Evolutionary conservation across 192 early-diverging fungal species (phyloP), one percentile per base, ranked within the genome.

Genomic region (Coemansia aciculifera): DNA sequence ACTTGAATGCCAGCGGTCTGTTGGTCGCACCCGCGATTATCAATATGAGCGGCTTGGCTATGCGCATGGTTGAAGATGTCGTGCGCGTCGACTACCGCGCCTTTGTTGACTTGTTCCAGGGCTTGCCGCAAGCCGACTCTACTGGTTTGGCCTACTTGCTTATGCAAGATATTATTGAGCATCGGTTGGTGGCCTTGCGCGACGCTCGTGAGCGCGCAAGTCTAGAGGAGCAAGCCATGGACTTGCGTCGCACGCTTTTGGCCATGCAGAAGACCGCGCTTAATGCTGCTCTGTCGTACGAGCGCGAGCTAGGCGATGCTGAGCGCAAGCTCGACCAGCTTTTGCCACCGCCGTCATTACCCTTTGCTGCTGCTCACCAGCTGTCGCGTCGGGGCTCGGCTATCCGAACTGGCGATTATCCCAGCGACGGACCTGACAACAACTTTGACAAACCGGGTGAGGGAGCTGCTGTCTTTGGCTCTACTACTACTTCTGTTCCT

Each of bases 31-130:
- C 79, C 0, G 49, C 57, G 11, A 68, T 81, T 3, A 68, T 73
- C n/a, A 81, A 81, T 39, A 75, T 81, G 56, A 81, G 79, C 63
- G 79, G 79, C 13, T 63, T 81, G 67, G 79, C 79, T 15, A 81
- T 81, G 79, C 79, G 79, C 65, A 81, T 81, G 74, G 79, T 81
- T 15, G 79, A 81, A 64, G 79, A 81, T 21, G 79, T 81, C 5
- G 79, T 81, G 64, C 74, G 74, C 39, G 73, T 81, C 40, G 79
- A 81, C 68, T 74, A 77, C 62, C 63, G 64, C 17, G 73, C 76
- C n/a, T 76, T 84, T 46, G 67, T 68, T 12, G 70, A 69, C 13
- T 49, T 78, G 21, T 78, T 84, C 44, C 62, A 67, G 27, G 43
- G 46, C 5, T 49, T 84, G 23, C 48, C 69, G 11, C 73, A 56